Percentiles rank a stretch among this genome's conserved stretches.
Conservation (phyloP, 805 yeast genomes). For the Kluyveromyces lactis region DNA sequence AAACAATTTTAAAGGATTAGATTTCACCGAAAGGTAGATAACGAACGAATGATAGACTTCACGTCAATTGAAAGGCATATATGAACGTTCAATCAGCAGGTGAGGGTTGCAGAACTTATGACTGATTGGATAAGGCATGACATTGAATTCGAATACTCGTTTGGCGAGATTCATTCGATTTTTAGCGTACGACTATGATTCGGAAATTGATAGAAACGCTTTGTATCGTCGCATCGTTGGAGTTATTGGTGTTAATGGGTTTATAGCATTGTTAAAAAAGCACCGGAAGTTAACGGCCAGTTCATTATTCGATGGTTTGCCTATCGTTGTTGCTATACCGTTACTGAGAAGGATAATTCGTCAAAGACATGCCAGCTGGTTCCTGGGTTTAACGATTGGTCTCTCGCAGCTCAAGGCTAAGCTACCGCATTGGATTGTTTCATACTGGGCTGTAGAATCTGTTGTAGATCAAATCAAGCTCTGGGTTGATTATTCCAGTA, state of each 20-base stretch:
- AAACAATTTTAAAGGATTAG: no score
- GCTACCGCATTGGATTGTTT: conserved; percentile 1
- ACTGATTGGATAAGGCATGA: background rate
- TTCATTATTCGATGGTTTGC: conserved; percentile 1
- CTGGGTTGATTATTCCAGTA: background rate
- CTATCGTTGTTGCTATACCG: background rate
- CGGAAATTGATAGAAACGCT: background rate
- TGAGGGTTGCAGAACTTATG: no score
- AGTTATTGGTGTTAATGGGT: conserved; percentile 1
- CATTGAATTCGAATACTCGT: background rate
- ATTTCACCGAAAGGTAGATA: no score
- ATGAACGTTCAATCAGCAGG: no score
- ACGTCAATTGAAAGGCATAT: no score
- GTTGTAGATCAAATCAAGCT: background rate
- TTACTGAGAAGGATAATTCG: background rate
- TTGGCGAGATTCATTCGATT: background rate
- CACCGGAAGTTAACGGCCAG: no score
- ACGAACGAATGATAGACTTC: no score
- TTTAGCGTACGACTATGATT: background rate
- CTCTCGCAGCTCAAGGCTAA: background rate
- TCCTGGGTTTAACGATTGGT: conserved; percentile 1
- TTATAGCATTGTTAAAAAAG: background rate
- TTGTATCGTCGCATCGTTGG: conserved; percentile 1
- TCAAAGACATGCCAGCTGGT: conserved; percentile 2
- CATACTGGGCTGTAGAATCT: conserved; percentile 1